Evolutionary conservation across 768 basidiomycete species (phyloP).

Genomic region (Leccinum boreale): DNA sequence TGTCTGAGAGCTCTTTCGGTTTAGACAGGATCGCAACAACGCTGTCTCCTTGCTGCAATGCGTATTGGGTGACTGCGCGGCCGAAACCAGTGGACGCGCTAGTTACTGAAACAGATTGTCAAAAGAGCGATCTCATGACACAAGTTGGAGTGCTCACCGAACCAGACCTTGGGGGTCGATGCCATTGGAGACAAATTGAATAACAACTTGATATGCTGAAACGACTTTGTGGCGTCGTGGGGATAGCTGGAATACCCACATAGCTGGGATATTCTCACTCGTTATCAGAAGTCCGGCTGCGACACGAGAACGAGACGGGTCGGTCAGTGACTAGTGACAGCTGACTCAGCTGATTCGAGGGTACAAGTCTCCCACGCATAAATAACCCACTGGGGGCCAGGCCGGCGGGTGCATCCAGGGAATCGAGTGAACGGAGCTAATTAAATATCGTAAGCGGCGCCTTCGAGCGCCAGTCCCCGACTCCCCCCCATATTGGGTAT

Average conservation of each 20-base stretch:
- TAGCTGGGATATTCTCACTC: not conserved
- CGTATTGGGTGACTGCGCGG: slow-evolving; percentile 31
- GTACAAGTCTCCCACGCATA: not conserved
- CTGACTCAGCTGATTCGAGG: not conserved
- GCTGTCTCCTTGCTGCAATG: slow-evolving; percentile 36
- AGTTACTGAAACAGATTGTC: slow-evolving; percentile 30
- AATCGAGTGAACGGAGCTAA: too few species aligned
- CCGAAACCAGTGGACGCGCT: slow-evolving; percentile 42
- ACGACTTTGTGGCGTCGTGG: not conserved
- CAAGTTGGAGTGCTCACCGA: slow-evolving; percentile 13
- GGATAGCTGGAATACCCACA: not conserved
- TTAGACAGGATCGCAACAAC: slow-evolving; percentile 42
- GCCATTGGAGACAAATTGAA: not conserved
- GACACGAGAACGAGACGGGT: too few species aligned
- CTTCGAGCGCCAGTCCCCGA: too few species aligned
- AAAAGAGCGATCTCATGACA: not conserved
- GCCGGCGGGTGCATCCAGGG: too few species aligned
- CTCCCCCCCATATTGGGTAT: too few species aligned
- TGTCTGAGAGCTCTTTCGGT: slow-evolving; percentile 27
- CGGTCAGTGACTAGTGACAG: too few species aligned
- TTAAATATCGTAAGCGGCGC: too few species aligned
- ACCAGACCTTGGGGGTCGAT: slow-evolving; percentile 18
- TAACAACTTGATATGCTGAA: not conserved
- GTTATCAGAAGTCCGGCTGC: not conserved
- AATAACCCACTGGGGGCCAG: too few species aligned